Evolutionary conservation across 2,329 filamentous ascomycete genomes (phyloP).

Genomic region (Trichoderma atrobrunneum): DNA sequence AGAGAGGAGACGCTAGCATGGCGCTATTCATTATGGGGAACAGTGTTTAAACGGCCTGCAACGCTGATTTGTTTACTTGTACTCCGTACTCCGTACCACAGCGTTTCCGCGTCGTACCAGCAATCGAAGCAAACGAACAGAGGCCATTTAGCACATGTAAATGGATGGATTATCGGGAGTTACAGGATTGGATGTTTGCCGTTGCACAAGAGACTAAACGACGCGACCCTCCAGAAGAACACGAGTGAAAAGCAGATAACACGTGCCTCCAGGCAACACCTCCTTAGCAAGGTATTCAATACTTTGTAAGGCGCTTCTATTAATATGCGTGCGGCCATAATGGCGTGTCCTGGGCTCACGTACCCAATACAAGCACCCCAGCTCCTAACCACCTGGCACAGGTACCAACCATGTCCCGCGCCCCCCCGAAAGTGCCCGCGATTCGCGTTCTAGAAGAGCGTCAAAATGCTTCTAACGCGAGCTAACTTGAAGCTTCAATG

Average conservation of each 20-base stretch:
- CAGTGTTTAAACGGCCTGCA: not conserved
- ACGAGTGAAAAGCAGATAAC: not conserved
- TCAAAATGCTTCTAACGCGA: constrained; percentile 8
- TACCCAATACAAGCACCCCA: not conserved
- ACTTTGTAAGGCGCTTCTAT: not conserved
- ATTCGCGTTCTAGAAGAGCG: constrained; percentile 12
- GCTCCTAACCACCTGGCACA: not conserved
- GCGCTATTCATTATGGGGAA: constrained; percentile 5
- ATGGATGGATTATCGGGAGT: not conserved
- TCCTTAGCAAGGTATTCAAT: not conserved
- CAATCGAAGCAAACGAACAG: not conserved
- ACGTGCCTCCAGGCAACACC: not conserved
- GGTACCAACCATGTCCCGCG: not conserved
- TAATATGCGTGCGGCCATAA: not conserved
- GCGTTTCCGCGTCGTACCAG: not conserved
- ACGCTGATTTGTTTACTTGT: not conserved
- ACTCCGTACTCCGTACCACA: not conserved
- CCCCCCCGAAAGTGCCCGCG: not conserved
- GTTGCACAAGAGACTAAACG: not conserved
- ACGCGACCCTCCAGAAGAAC: not conserved
- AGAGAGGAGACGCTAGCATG: constrained; percentile 11
- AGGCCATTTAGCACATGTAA: not conserved
- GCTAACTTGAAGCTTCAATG: not conserved
- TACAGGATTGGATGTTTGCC: not conserved
- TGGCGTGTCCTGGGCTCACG: not conserved